Base-by-base conservation (phyloP, 805 yeast species). In the Wickerhamiella sorbophila region DNA sequence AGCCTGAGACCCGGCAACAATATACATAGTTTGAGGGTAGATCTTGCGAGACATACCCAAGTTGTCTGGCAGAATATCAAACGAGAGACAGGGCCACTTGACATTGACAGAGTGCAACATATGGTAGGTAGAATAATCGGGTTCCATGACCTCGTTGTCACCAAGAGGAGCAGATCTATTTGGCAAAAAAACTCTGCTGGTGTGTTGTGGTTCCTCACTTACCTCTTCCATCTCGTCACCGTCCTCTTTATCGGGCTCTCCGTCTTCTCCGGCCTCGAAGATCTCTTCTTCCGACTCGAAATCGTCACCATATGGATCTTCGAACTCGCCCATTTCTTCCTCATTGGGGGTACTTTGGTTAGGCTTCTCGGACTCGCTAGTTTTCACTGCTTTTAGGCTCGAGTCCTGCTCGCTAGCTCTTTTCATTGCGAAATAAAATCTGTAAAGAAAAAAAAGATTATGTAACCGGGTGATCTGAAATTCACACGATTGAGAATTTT, bases 61-160 rank as follows among this genome's bases (percentile, higher is more conserved):
- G 40, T 68, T 66, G 58, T 91, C 98, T 4, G 95, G 94, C 41
- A 91, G 64, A 17, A 91, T 65, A 56, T 88, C 97, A 46, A 91
- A 68, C 3, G 96, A 85, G 57, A 91, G 65, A 64, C 96, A 86
- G 10, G 98, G 97, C 97, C 97, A 91, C 53, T 94, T 93, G 61
- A 88, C 66, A 60, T 83, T 83, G 45, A 88, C 84, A 53, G 82
- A 83, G 61, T 91, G 98, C 44, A 91, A 66, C 97, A 91, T 91
- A 55, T 88, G 94, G 59, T 91, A 91, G 2, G 88, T 95, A 5
- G 86, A 68, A 36, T 95, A 95, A 63, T 91, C 98, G 1, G 97
- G 95, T 64, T 88, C 96, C 57, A 91, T 69, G 10, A 81, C 93
- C 65, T 91, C 97, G 64, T 85, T 94, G 2, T 94, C 93, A 1